These are phyloP conservation scores for Beauveria medogensis DNA, from an alignment of 2,329 filamentous ascomycete species.

Conservation along the genomic window DNA sequence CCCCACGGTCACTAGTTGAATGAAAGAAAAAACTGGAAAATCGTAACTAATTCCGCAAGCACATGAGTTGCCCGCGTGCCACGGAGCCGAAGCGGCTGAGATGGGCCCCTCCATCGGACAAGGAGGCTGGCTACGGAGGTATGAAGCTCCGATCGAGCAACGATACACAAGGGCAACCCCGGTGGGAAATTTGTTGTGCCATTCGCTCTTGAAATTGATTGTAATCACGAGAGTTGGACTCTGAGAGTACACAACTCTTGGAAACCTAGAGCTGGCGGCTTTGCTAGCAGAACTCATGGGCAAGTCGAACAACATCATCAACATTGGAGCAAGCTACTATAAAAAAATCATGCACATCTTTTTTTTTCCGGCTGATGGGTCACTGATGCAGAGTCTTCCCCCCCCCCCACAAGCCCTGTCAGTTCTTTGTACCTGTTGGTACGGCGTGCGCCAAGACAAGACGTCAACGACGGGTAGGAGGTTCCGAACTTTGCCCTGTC, in stretches of 20 bases:
- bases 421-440: too few species aligned
- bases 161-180: background rate
- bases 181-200: background rate
- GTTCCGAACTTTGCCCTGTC: too few species aligned
- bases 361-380: too few species aligned
- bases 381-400: too few species aligned
- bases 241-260: background rate
- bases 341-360: too few species aligned
- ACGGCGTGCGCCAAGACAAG: too few species aligned
- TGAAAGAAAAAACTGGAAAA: background rate
- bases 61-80: conserved; percentile 5
- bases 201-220: background rate
- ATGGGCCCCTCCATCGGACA: background rate
- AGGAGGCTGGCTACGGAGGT: background rate
- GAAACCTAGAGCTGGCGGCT: too few species aligned
- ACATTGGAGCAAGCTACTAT: too few species aligned
- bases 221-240: background rate
- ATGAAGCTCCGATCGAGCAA: background rate
- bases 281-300: too few species aligned
- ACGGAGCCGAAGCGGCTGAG: conserved; percentile 9
- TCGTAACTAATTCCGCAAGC: background rate
- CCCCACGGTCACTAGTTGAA: background rate
- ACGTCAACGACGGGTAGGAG: too few species aligned
- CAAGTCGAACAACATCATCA: too few species aligned
- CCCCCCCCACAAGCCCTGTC: too few species aligned